Evolutionary conservation across 1,284 basidiomycete genomes (phyloP).

Genomic region (Caloboletus inedulis): DNA sequence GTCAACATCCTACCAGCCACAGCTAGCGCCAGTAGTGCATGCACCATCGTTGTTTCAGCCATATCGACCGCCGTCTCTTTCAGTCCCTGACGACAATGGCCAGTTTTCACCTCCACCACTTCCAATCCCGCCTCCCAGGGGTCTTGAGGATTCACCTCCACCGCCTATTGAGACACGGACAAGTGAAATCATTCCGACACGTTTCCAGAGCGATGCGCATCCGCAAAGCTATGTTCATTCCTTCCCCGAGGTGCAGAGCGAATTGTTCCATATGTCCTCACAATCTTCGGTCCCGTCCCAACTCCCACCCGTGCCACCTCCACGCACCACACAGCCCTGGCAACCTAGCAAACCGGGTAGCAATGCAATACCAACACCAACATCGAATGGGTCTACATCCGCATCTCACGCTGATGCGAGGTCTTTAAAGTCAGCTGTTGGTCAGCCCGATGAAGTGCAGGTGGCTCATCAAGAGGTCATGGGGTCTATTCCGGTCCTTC

Average conservation of each 20-base stretch:
- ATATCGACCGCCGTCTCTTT: conserved; percentile 24
- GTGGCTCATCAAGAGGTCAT: conserved; percentile 14
- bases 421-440: conserved; percentile 1
- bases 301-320: neutral
- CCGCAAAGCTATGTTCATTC: conserved; percentile 1
- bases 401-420: conserved; percentile 8
- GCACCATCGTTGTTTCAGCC: conserved; percentile 29
- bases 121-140: conserved; percentile 30
- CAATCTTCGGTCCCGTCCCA: conserved; percentile 1
- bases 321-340: conserved; percentile 2
- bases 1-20: conserved; percentile 19
- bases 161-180: conserved; percentile 24
- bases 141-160: conserved; percentile 23
- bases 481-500: conserved; percentile 3
- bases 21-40: conserved; percentile 6
- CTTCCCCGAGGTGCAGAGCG: conserved; percentile 21
- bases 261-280: conserved; percentile 28
- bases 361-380: neutral
- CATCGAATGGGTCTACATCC: neutral
- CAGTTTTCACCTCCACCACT: conserved; percentile 30
- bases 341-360: conserved; percentile 9
- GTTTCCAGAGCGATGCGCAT: conserved; percentile 11
- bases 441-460: conserved; percentile 7
- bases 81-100: conserved; percentile 15
- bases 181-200: conserved; percentile 28